Evolutionary conservation across 257 asterid genomes (phyloP), one percentile per base, ranked within the genome.

Genomic region (Penstemon newberryi): DNA sequence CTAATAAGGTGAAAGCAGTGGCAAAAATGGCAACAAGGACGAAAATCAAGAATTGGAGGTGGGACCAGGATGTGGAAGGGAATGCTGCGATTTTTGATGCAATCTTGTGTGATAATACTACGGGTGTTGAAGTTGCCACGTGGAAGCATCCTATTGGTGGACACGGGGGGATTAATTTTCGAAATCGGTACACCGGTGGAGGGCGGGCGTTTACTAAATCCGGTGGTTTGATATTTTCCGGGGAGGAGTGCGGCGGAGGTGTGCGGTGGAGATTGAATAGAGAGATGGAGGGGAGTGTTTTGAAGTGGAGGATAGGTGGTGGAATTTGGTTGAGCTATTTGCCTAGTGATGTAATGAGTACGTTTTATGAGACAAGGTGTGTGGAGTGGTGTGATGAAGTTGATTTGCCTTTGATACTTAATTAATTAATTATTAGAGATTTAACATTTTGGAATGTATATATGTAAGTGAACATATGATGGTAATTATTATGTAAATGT

Each of bases 31-130:
- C 84, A 3, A 85, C 84, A 0, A 80, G 77, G 79, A 70, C 92
- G 5, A 89, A 73, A 52, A 60, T 87, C 59, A 91, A 78, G 77
- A 86, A 83, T 37, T 91, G 98, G 98, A 89, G 96, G 70, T 91
- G 92, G 96, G 96, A 91, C 76, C 98, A 87, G 39, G 98, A 91
- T 33, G 87, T 80, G 64, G 96, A 91, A 6, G 96, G 98, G 6
- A 89, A 89, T 50, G 83, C 85, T 2, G 98, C 85, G 0, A 47
- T 72, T 6, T 87, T 87, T 12, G 96, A 91, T 41, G 88, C 85
- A 4, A 66, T 60, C 4, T 61, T 91, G 77, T 89, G 84, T 6
- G 98, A 91, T 56, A 82, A 78, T 75, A 65, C 85, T 0, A 84
- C 89, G 0, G 94, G 96, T 0, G 67, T 67, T 0, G 96, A 91